Conservation (phyloP, 257 asterid species). For the Voacanga thouarsii region DNA sequence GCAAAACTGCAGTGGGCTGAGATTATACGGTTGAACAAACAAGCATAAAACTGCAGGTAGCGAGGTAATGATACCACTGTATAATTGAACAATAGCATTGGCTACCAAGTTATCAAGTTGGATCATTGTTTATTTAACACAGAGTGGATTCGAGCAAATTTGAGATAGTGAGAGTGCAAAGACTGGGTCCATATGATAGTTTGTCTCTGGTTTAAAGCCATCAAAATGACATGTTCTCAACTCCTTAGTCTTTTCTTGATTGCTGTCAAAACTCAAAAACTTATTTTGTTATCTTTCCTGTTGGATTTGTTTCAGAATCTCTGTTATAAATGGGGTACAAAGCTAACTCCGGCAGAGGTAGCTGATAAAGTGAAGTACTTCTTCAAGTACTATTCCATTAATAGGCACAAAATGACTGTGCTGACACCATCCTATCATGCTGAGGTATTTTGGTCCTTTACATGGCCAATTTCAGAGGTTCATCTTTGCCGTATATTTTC, state of each 20-base stretch:
- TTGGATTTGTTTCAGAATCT: slow-evolving; percentile 54
- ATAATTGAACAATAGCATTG: not conserved
- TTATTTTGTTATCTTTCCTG: slow-evolving; percentile 5
- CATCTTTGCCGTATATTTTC: not conserved
- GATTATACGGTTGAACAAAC: not conserved
- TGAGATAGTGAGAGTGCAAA: no score
- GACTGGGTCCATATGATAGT: no score
- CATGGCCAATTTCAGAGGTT: not conserved
- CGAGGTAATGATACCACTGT: not conserved
- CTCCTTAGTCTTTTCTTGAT: not conserved
- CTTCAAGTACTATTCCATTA: slow-evolving; percentile 88
- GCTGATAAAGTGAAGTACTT: slow-evolving; percentile 86
- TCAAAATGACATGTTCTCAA: not conserved
- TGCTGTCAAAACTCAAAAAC: not conserved
- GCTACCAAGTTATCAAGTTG: no score
- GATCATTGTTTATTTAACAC: no score
- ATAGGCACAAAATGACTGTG: slow-evolving; percentile 93
- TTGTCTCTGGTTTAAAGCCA: not conserved
- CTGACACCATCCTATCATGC: slow-evolving; percentile 93
- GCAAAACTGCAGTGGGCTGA: not conserved
- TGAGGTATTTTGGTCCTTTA: slow-evolving; percentile 49
- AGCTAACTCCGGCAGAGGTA: slow-evolving; percentile 68
- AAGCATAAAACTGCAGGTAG: not conserved
- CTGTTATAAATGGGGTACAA: slow-evolving; percentile 87
- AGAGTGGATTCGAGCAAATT: no score